Evolutionary conservation across 2,329 filamentous ascomycete genomes (phyloP), one percentile per base, ranked within the genome.

Genomic region (Aspergillus tubingensis): DNA sequence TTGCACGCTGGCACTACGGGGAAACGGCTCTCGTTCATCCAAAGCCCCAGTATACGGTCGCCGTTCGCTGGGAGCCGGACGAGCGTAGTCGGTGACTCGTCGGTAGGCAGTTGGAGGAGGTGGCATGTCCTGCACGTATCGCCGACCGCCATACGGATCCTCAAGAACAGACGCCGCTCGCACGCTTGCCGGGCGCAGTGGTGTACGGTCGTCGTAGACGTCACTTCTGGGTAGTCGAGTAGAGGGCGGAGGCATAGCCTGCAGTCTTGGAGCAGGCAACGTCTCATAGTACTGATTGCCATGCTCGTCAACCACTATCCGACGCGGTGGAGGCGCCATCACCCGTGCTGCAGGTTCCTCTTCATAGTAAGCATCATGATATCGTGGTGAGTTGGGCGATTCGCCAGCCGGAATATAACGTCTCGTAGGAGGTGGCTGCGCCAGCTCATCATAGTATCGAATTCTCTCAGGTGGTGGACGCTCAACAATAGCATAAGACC

Each of bases 221-320:
- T 78, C 75, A 56, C 60, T 60, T 54, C 68, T 72, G 3, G 72
- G 62, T 30, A 74, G 62, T 49, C 74, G 71, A 38, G 67, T 74
- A 32, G 67, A 66, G n/a, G 67, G 74, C 17, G 67, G 75, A 59
- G 66, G 72, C 68, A 72, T 76, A 32, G 67, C 65, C 66, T 69
- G 72, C 57, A 73, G 54, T 56, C 72, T 68, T 15, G 77, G 74
- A 11, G 74, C 70, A 39, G 79, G 73, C 5, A 83, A 76, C 44
- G 82, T 80, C 64, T 86, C 85, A 62, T 86, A 85, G 77, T 93
- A 97, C 72, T 91, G 87, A 72, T 91, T 91, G 43, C 92, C 92
- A 75, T 88, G 91, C 63, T 91, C 87, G 76, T 97, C 93, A 57
- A 96, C 82, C 36, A 96, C 83, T 64, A 96, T 89, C 62, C 88